Conservation (phyloP, 108 stramenopile species). For the Nannochloropsis gaditana region DNA sequence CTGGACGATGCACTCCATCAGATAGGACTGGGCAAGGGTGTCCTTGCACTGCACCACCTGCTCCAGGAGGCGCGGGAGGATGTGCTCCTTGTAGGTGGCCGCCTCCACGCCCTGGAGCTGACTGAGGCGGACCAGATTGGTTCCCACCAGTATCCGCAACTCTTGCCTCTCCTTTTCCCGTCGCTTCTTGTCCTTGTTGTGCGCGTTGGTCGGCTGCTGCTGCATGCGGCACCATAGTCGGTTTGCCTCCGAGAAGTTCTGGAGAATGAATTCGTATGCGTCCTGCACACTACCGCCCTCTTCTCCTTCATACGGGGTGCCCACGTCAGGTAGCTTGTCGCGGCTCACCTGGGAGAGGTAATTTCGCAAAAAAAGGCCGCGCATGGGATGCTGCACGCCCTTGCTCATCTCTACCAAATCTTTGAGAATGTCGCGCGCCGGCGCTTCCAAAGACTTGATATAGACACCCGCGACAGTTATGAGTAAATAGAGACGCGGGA, state of each 20-base stretch:
- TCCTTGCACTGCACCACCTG: constrained; percentile 85
- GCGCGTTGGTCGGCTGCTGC: constrained; percentile 52
- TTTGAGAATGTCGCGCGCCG: constrained; percentile 74
- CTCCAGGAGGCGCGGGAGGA: constrained; percentile 74
- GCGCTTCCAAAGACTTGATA: constrained; percentile 69
- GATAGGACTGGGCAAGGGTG: constrained; percentile 90
- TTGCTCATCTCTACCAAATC: constrained; percentile 91
- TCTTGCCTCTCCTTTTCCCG: constrained; percentile 94
- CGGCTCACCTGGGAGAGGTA: constrained; percentile 76
- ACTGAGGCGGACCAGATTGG: constrained; percentile 86
- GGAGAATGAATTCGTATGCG: constrained; percentile 84
- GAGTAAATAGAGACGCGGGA: constrained; percentile 93
- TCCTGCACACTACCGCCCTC: constrained; percentile 64
- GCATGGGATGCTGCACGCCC: constrained; percentile 95
- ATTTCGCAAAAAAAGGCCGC: constrained; percentile 95
- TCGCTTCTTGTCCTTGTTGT: constrained; percentile 70
- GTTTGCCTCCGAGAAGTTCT: constrained; percentile 93
- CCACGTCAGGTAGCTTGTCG: constrained; percentile 83
- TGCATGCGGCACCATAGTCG: constrained; percentile 98
- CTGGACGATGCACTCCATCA: constrained; percentile 96
- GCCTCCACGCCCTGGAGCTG: constrained; percentile 81
- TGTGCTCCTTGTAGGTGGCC: constrained; percentile 66
- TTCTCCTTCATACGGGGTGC: constrained; percentile 56
- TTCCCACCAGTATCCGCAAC: constrained; percentile 87
- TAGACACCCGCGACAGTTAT: constrained; percentile 89